Evolutionary conservation across 768 basidiomycete species (phyloP).

Genomic region (Brasilioporus rufonigricans): DNA sequence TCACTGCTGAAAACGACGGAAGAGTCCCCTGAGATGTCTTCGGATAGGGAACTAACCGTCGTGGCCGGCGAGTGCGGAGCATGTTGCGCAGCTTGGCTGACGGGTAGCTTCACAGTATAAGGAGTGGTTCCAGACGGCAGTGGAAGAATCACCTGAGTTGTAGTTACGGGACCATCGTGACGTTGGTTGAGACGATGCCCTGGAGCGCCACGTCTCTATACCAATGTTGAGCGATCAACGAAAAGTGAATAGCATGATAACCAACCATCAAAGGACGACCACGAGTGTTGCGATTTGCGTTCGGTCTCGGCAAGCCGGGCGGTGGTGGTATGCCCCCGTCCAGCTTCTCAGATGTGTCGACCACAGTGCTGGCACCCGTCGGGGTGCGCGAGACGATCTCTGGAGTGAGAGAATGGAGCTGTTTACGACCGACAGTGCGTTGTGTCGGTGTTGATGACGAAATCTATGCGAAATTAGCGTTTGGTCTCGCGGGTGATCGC

Average conservation of each 20-base stretch:
- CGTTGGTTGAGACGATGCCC: neutral
- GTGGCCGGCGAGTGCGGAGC: conserved; percentile 18
- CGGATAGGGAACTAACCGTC: conserved; percentile 13
- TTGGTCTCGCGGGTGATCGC: neutral
- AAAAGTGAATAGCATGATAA: neutral
- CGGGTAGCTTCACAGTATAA: conserved; percentile 12
- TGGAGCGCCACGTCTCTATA: conserved; percentile 3
- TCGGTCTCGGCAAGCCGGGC: conserved; percentile 6
- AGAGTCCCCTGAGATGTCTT: conserved; percentile 17
- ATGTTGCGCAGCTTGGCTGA: too few species aligned
- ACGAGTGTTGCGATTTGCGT: neutral
- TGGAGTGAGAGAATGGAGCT: neutral
- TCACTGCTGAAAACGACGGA: conserved; percentile 8
- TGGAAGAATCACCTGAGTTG: conserved; percentile 5
- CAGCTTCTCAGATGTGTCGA: neutral
- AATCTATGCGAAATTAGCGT: conserved; percentile 5
- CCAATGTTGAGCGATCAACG: neutral
- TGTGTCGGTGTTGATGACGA: conserved; percentile 3
- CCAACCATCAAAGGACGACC: conserved; percentile 1
- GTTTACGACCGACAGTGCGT: neutral
- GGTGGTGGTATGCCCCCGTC: conserved; percentile 9
- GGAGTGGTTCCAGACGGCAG: neutral
- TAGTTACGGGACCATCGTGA: neutral
- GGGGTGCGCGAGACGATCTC: conserved; percentile 1
- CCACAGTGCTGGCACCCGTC: neutral